phyloP scores from a whole-genome alignment of 177 flowering plant genomes.

The Vitis hybrid region DNA sequence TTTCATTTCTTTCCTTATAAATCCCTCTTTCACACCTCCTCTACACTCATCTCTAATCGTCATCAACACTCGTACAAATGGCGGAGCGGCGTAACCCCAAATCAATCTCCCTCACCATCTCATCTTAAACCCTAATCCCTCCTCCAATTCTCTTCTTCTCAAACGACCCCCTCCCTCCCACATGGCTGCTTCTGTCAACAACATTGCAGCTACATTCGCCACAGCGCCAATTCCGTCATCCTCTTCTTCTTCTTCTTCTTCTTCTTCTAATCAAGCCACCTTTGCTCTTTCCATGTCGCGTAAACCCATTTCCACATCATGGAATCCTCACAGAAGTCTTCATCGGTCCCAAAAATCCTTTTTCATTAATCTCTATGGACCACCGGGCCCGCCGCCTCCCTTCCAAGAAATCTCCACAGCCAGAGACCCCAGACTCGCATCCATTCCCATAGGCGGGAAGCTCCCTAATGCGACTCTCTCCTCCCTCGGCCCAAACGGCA shows the following conservation, averaged over 20 bases:
- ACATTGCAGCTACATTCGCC: slow-evolving; percentile 27
- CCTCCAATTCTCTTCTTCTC: not conserved
- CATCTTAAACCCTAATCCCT: not conserved
- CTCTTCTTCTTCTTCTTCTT: slow-evolving; percentile 15
- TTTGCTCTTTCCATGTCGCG: slow-evolving; percentile 11
- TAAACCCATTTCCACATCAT: slow-evolving; percentile 18
- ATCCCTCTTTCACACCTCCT: not conserved
- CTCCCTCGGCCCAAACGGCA: slow-evolving; percentile 9
- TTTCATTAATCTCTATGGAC: slow-evolving; percentile 20
- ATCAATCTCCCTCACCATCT: not conserved
- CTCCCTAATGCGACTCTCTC: slow-evolving; percentile 13
- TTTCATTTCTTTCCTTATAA: no score
- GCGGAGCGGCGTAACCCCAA: not conserved
- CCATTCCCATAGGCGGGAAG: slow-evolving; percentile 5
- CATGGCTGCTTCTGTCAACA: slow-evolving; percentile 26
- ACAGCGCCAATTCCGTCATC: slow-evolving; percentile 13
- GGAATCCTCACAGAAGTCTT: slow-evolving; percentile 25
- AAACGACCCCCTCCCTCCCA: not conserved
- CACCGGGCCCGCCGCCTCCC: slow-evolving; percentile 17
- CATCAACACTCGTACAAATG: no score
- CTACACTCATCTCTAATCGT: not conserved
- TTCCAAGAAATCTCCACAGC: slow-evolving; percentile 1
- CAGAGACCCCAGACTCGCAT: not conserved
- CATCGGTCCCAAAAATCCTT: slow-evolving; percentile 17
- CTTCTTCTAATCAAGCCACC: slow-evolving; percentile 6